phyloP scores from a whole-genome alignment of 2,329 filamentous ascomycete genomes.

The Spiromastix sp. region DNA sequence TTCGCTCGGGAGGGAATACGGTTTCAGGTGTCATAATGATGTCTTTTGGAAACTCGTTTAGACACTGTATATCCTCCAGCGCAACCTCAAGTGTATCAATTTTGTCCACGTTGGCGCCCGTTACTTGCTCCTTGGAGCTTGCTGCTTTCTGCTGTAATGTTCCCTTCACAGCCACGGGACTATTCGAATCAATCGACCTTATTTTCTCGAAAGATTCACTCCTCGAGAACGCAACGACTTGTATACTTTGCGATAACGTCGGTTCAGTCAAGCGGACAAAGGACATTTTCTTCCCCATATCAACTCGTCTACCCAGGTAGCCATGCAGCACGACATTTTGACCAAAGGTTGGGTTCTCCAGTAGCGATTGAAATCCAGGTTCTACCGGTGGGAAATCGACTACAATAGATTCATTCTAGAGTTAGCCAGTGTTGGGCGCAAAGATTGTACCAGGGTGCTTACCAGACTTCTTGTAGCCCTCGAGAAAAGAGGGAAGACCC shows the following conservation, averaged over 20 bases:
- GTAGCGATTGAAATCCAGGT: conserved; percentile 28
- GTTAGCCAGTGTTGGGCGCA: too few relatives aligned
- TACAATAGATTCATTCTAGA: too few relatives aligned
- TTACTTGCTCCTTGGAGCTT: conserved; percentile 18
- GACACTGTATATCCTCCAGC: conserved; percentile 50
- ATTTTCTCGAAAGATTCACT: conserved; percentile 31
- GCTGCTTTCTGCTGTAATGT: conserved; percentile 32
- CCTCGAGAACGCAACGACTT: conserved; percentile 38
- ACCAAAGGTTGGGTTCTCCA: conserved; percentile 20
- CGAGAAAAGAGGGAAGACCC: conserved; percentile 21
- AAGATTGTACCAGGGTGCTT: too few relatives aligned
- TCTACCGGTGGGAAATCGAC: conserved; percentile 39
- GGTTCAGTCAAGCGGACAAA: conserved; percentile 53
- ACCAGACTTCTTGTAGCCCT: conserved; percentile 38
- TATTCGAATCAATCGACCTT: conserved; percentile 38
- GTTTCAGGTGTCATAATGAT: conserved; percentile 67
- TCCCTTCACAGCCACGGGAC: conserved; percentile 45
- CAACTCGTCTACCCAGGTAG: conserved; percentile 58
- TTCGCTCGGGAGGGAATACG: conserved; percentile 60
- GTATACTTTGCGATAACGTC: conserved; percentile 35
- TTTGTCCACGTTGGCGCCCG: conserved; percentile 20
- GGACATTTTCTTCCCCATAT: conserved; percentile 57
- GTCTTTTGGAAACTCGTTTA: conserved; percentile 65
- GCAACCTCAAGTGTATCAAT: conserved; percentile 47
- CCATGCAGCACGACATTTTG: conserved; percentile 51